A percentile compares a stretch with the other conserved stretches of the same genome.
These are phyloP conservation scores for Neonothopanus nambi DNA, from an alignment of 1,284 basidiomycete genomes.

Conservation along the genomic window DNA sequence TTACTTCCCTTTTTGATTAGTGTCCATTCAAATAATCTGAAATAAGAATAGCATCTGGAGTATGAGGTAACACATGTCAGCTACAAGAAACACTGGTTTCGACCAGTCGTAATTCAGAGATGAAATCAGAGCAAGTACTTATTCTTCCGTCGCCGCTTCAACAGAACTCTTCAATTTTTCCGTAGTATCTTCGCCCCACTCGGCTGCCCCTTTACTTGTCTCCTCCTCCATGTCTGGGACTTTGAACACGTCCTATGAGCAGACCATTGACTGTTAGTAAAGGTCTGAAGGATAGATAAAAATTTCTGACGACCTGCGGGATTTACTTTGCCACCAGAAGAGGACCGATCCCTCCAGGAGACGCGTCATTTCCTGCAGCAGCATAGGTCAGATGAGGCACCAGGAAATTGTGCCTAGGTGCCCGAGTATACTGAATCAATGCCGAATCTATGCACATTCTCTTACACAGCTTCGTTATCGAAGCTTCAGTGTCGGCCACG, in stretches of 20 bases:
- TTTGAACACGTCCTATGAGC: background rate
- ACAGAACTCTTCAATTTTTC: conserved; percentile 6
- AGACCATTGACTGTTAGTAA: too few relatives aligned
- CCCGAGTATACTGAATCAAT: conserved; percentile 9
- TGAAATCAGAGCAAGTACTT: conserved; percentile 9
- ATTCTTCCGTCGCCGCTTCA: conserved; percentile 9
- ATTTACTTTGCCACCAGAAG: conserved; percentile 4
- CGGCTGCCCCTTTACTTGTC: conserved; percentile 9
- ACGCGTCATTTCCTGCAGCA: background rate
- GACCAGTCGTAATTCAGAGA: too few relatives aligned
- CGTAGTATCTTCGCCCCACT: conserved; percentile 8
- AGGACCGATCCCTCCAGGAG: background rate
- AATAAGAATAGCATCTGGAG: too few relatives aligned
- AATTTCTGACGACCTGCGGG: background rate
- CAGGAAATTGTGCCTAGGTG: background rate
- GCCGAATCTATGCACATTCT: conserved; percentile 3
- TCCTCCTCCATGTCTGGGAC: conserved; percentile 3
- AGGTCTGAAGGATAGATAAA: background rate
- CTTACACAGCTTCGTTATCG: conserved; percentile 12
- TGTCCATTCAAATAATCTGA: too few relatives aligned
- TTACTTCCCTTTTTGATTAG: too few relatives aligned
- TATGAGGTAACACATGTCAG: too few relatives aligned
- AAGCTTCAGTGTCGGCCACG: conserved; percentile 6
- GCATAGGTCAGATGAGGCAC: background rate
- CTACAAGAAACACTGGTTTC: too few relatives aligned